Conservation (phyloP, 1,284 basidiomycete species). For the Ceratobasidium sp. region DNA sequence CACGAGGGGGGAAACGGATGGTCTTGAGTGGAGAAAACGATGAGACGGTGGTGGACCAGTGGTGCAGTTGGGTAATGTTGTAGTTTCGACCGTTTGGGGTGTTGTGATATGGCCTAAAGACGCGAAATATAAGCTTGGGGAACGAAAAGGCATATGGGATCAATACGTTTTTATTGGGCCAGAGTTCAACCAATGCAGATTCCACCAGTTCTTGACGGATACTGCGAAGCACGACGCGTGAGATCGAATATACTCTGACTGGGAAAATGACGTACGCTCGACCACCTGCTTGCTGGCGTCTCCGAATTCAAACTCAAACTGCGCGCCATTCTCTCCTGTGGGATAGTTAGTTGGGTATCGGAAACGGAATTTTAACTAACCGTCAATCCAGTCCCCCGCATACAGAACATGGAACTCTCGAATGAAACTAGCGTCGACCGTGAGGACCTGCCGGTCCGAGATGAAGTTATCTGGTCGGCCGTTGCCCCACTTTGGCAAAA, state of each 20-base stretch:
- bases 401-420: slow-evolving; percentile 49
- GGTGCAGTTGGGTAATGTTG: slow-evolving; percentile 55
- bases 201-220: slow-evolving; percentile 47
- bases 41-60: slow-evolving; percentile 59
- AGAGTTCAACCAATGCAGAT: slow-evolving; percentile 47
- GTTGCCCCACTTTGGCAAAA: slow-evolving; percentile 48
- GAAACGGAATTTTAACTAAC: slow-evolving; percentile 26
- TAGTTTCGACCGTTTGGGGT: slow-evolving; percentile 19
- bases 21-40: slow-evolving; percentile 46
- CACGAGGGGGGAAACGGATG: slow-evolving; percentile 49
- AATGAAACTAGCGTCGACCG: slow-evolving; percentile 14
- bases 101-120: slow-evolving; percentile 21
- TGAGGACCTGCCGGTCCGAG: not conserved
- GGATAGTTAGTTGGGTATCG: not conserved
- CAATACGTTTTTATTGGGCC: slow-evolving; percentile 46
- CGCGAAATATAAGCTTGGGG: not conserved
- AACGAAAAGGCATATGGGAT: slow-evolving; percentile 1
- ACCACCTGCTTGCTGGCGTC: slow-evolving; percentile 44
- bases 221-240: not conserved
- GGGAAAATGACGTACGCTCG: slow-evolving; percentile 33
- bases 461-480: slow-evolving; percentile 42
- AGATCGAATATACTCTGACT: not conserved
- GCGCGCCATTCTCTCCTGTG: slow-evolving; percentile 46
- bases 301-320: slow-evolving; percentile 46
- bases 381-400: slow-evolving; percentile 50